A percentile compares a stretch with the other conserved stretches of the same genome.
These are phyloP conservation scores for Davidsoniella virescens DNA, from an alignment of 2,329 filamentous ascomycete species.

Conservation along the genomic window DNA sequence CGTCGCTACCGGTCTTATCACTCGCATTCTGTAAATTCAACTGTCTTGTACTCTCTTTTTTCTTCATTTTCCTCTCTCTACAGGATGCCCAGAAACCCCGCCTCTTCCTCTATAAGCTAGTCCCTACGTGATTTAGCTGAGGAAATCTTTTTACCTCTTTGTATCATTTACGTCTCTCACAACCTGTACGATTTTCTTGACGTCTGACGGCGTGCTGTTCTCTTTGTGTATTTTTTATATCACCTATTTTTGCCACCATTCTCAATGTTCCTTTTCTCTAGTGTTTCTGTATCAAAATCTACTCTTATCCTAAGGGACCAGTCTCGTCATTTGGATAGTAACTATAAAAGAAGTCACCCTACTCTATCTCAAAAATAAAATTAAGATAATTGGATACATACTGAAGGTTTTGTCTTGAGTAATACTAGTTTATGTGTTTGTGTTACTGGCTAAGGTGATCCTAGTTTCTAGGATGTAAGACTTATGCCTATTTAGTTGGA, in stretches of 20 bases:
- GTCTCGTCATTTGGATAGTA: neutral
- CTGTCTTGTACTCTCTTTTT: neutral
- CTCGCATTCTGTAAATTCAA: constrained; percentile 42
- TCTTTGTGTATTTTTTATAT: too few species aligned
- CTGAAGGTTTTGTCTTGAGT: too few species aligned
- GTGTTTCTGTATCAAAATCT: neutral
- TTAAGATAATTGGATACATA: too few species aligned
- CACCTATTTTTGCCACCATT: too few species aligned
- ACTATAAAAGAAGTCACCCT: constrained; percentile 6
- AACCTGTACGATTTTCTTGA: too few species aligned
- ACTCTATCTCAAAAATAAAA: too few species aligned
- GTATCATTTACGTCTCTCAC: neutral
- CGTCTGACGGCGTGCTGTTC: too few species aligned
- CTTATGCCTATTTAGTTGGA: too few species aligned
- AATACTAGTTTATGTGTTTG: too few species aligned
- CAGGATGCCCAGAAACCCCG: too few species aligned
- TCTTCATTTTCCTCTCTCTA: neutral
- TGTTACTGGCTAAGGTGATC: too few species aligned
- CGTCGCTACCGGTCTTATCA: constrained; percentile 69
- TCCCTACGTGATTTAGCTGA: neutral
- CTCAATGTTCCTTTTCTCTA: neutral
- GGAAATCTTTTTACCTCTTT: neutral
- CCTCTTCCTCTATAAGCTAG: neutral
- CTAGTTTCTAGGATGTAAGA: too few species aligned
- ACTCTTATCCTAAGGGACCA: neutral